phyloP scores from a whole-genome alignment of 1,139 yeast genomes.

The Meyerozyma athensensis region DNA sequence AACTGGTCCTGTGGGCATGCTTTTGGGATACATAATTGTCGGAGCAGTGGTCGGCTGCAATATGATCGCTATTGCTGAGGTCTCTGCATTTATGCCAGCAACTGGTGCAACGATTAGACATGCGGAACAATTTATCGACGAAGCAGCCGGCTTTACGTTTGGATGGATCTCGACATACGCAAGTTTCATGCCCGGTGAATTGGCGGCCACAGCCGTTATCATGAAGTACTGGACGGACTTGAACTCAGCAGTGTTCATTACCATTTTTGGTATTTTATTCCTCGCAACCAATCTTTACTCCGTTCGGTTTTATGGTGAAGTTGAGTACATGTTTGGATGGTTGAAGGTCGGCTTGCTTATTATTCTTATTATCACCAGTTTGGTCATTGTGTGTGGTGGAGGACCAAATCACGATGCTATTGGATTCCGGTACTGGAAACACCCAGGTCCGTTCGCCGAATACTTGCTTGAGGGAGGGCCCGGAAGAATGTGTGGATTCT shows the following conservation, averaged over 20 bases:
- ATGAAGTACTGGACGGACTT: conserved; percentile 16
- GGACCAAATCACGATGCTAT: conserved; percentile 4
- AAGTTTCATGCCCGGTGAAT: conserved; percentile 6
- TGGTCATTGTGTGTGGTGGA: conserved; percentile 35
- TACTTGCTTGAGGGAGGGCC: conserved; percentile 12
- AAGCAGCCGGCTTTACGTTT: conserved; percentile 25
- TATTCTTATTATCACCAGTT: conserved; percentile 39
- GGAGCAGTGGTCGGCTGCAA: conserved; percentile 18
- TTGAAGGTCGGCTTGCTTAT: conserved; percentile 18
- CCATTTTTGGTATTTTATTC: conserved; percentile 45
- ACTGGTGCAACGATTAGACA: conserved; percentile 26
- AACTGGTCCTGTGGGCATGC: conserved; percentile 19
- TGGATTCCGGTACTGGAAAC: conserved; percentile 57
- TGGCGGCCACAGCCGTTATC: conserved; percentile 7
- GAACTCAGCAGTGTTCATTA: conserved; percentile 58
- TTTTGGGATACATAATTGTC: conserved; percentile 18
- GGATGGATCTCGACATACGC: conserved; percentile 18
- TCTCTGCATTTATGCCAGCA: conserved; percentile 26
- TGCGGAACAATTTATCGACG: conserved; percentile 24
- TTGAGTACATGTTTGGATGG: conserved; percentile 17
- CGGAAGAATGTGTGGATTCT: conserved; percentile 28
- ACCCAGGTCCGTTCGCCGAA: conserved; percentile 45
- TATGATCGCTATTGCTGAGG: conserved; percentile 25
- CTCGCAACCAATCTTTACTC: conserved; percentile 31
- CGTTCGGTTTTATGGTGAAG: conserved; percentile 23